These are phyloP conservation scores for Botrytis byssoidea DNA, from an alignment of 2,329 filamentous ascomycete genomes.

Conservation along the genomic window DNA sequence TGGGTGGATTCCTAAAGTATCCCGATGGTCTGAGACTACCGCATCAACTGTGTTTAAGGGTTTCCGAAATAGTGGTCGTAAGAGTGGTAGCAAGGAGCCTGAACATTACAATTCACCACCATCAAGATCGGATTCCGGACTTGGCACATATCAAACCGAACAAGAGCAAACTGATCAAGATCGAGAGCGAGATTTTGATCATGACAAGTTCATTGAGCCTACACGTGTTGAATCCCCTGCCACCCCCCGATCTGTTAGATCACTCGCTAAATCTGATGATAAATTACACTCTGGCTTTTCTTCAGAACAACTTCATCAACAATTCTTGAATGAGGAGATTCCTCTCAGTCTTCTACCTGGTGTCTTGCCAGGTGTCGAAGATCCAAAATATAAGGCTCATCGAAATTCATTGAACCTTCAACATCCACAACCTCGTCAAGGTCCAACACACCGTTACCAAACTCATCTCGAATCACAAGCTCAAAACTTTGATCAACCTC, in stretches of 20 bases:
- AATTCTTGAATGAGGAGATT: conserved; percentile 32
- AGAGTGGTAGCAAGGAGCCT: conserved; percentile 51
- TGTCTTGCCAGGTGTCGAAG: conserved; percentile 44
- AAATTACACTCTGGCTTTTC: conserved; percentile 58
- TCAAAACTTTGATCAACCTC: conserved; percentile 58
- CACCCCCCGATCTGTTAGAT: conserved; percentile 1
- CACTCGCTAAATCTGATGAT: conserved; percentile 49
- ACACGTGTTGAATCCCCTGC: conserved; percentile 6
- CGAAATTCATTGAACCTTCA: conserved; percentile 77
- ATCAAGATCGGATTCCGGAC: conserved; percentile 80
- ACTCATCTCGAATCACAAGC: conserved; percentile 72
- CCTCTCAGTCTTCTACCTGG: conserved; percentile 34
- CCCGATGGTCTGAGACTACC: conserved; percentile 95
- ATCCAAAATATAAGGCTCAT: conserved; percentile 80
- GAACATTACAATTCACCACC: conserved; percentile 38
- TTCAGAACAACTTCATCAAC: conserved; percentile 44
- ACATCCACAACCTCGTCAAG: conserved; percentile 74
- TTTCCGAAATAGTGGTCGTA: conserved; percentile 64
- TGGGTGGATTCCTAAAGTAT: conserved; percentile 83
- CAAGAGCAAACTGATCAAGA: conserved; percentile 16
- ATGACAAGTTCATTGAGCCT: conserved; percentile 3
- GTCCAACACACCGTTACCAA: conserved; percentile 71
- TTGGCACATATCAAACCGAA: conserved; percentile 50
- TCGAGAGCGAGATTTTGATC: conserved; percentile 3
- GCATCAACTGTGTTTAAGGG: conserved; percentile 80